phyloP scores from a whole-genome alignment of 352 stramenopile species.

The Elongisporangium anandrum region DNA sequence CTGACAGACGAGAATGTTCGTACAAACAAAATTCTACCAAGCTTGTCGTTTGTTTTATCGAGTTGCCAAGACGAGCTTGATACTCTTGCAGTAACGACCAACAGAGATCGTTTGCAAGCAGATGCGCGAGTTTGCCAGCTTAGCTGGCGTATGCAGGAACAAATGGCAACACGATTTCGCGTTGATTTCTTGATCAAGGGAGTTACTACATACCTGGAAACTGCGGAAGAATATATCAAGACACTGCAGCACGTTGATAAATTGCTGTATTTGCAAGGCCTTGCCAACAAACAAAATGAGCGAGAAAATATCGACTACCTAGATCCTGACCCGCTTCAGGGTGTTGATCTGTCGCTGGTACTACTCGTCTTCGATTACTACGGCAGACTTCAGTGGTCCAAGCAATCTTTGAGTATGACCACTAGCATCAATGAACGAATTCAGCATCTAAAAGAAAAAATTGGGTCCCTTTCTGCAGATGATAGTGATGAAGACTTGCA shows the following conservation, averaged over 20 bases:
- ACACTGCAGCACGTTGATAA: slow-evolving; percentile 17
- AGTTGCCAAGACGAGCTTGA: slow-evolving; percentile 4
- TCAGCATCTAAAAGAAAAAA: slow-evolving; percentile 9
- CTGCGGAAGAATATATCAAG: slow-evolving; percentile 16
- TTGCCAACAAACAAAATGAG: background rate
- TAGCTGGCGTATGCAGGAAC: slow-evolving; percentile 25
- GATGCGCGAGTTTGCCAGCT: slow-evolving; percentile 27
- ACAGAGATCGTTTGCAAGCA: slow-evolving; percentile 10
- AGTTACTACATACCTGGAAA: slow-evolving; percentile 5
- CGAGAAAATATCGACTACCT: background rate
- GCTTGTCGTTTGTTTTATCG: background rate
- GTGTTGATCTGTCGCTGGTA: slow-evolving; percentile 7
- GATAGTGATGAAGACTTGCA: background rate
- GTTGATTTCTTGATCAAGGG: slow-evolving; percentile 12
- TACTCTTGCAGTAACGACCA: slow-evolving; percentile 8
- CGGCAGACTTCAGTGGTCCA: slow-evolving; percentile 20
- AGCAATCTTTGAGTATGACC: slow-evolving; percentile 14
- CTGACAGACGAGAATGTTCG: background rate
- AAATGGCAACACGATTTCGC: slow-evolving; percentile 17
- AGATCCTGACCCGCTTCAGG: background rate
- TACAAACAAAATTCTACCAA: background rate
- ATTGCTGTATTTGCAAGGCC: slow-evolving; percentile 10
- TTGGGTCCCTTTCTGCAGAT: background rate
- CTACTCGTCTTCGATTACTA: slow-evolving; percentile 25
- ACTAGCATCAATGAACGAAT: slow-evolving; percentile 21